Evolutionary conservation across 2,329 filamentous ascomycete species (phyloP).

Genomic region (Pseudogymnoascus sp.): DNA sequence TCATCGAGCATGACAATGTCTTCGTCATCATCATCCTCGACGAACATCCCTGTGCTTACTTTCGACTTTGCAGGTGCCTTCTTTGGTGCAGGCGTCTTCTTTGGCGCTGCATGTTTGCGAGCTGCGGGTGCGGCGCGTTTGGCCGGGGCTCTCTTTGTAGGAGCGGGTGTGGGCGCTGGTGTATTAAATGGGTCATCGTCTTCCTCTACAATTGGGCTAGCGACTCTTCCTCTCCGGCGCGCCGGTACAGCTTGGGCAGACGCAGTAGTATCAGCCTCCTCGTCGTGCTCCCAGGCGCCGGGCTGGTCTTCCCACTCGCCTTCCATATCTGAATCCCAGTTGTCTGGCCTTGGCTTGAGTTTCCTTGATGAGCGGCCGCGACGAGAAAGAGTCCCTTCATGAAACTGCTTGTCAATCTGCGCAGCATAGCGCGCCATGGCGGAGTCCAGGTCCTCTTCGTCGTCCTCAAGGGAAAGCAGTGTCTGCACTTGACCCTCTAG

Average conservation of each 20-base stretch:
- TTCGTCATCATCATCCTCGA: slow-evolving; percentile 39
- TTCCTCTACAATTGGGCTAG: slow-evolving; percentile 40
- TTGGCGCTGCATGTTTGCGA: slow-evolving; percentile 27
- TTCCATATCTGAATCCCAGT: slow-evolving; percentile 85
- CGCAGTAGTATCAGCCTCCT: slow-evolving; percentile 38
- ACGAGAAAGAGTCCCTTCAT: slow-evolving; percentile 46
- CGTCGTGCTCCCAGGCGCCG: slow-evolving; percentile 46
- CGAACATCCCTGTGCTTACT: slow-evolving; percentile 31
- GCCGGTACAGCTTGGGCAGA: slow-evolving; percentile 26
- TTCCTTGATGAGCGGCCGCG: slow-evolving; percentile 34
- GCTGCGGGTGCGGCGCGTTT: slow-evolving; percentile 31
- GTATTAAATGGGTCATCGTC: slow-evolving; percentile 41
- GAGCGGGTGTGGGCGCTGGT: slow-evolving; percentile 30
- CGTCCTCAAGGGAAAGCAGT: slow-evolving; percentile 57
- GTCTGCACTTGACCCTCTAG: slow-evolving; percentile 62
- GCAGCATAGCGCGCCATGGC: slow-evolving; percentile 67
- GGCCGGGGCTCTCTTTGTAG: slow-evolving; percentile 32
- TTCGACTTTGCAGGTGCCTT: slow-evolving; percentile 27
- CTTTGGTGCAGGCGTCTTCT: slow-evolving; percentile 30
- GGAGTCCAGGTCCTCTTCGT: slow-evolving; percentile 60
- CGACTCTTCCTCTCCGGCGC: slow-evolving; percentile 22
- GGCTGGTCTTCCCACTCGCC: slow-evolving; percentile 79
- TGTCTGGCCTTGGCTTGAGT: slow-evolving; percentile 66
- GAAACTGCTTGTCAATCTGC: slow-evolving; percentile 63
- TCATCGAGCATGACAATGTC: slow-evolving; percentile 48